Conservation (phyloP, 768 basidiomycete species). For the Rickenella mellea region DNA sequence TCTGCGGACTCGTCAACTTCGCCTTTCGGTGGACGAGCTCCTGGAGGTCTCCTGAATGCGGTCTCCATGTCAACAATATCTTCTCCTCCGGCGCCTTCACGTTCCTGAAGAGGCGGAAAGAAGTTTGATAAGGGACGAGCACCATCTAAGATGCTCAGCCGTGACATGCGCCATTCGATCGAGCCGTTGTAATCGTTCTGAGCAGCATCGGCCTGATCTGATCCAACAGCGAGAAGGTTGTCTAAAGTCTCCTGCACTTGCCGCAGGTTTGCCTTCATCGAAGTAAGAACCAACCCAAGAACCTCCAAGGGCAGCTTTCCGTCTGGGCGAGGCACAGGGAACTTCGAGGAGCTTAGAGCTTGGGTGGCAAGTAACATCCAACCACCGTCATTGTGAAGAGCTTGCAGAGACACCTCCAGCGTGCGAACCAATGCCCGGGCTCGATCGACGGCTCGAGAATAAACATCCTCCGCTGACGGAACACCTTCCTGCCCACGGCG, state of each 20-base stretch:
- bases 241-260: slow-evolving; percentile 53
- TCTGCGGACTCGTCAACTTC: slow-evolving; percentile 5
- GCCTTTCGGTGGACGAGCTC: neutral
- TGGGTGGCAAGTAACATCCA: slow-evolving; percentile 54
- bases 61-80: slow-evolving; percentile 52
- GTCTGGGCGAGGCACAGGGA: slow-evolving; percentile 18
- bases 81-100: slow-evolving; percentile 29
- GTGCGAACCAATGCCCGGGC: slow-evolving; percentile 61
- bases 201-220: slow-evolving; percentile 62
- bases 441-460: slow-evolving; percentile 56
- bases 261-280: slow-evolving; percentile 47
- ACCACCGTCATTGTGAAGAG: slow-evolving; percentile 64
- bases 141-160: slow-evolving; percentile 50
- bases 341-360: slow-evolving; percentile 29
- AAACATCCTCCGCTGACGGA: slow-evolving; percentile 37
- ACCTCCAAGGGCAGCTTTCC: slow-evolving; percentile 29
- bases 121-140: slow-evolving; percentile 27
- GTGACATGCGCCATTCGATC: slow-evolving; percentile 71
- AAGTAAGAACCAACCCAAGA: slow-evolving; percentile 38
- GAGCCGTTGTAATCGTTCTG: slow-evolving; percentile 66
- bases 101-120: slow-evolving; percentile 20
- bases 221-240: slow-evolving; percentile 49
- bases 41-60: slow-evolving; percentile 34
- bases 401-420: slow-evolving; percentile 62
- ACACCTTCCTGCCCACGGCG: slow-evolving; percentile 31